A percentile compares a stretch with the other conserved stretches of the same genome.
Evolutionary conservation across 768 basidiomycete species (phyloP).

Genomic region (Collybia sordida): DNA sequence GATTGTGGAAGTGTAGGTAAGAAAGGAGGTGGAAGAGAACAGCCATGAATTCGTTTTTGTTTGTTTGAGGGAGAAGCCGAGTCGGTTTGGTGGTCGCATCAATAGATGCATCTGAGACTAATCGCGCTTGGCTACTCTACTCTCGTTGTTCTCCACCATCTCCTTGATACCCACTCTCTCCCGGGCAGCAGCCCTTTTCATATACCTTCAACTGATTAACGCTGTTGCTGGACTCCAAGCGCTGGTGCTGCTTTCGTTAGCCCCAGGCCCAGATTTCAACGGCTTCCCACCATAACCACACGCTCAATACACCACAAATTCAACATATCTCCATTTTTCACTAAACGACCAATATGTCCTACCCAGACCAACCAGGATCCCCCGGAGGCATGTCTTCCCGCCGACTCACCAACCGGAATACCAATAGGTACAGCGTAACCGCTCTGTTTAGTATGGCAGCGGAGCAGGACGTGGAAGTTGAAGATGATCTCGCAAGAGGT

Average conservation of each 20-base stretch:
- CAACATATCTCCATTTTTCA: slow-evolving; percentile 15
- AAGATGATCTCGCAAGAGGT: slow-evolving; percentile 96
- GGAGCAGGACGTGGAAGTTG: slow-evolving; percentile 97
- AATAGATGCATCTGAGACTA: background rate
- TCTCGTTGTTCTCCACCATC: slow-evolving; percentile 13
- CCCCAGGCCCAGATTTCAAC: slow-evolving; percentile 11
- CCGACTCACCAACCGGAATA: slow-evolving; percentile 87
- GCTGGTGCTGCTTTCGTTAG: slow-evolving; percentile 43
- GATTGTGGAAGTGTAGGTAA: background rate
- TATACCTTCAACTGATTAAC: slow-evolving; percentile 22
- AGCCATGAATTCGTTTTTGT: slow-evolving; percentile 1
- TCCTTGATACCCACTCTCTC: slow-evolving; percentile 36
- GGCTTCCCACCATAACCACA: slow-evolving; percentile 10
- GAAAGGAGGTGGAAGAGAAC: background rate
- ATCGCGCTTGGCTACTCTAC: slow-evolving; percentile 4
- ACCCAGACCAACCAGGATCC: slow-evolving; percentile 58
- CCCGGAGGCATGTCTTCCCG: slow-evolving; percentile 68
- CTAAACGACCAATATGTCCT: slow-evolving; percentile 55
- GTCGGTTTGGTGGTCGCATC: slow-evolving; percentile 16
- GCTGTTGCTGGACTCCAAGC: slow-evolving; percentile 34
- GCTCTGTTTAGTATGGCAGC: slow-evolving; percentile 97
- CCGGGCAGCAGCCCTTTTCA: slow-evolving; percentile 12
- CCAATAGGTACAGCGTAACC: slow-evolving; percentile 94
- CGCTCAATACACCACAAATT: slow-evolving; percentile 16
- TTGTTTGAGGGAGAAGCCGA: slow-evolving; percentile 20